These are phyloP conservation scores for Globisporangium cystogenes DNA, from an alignment of 352 stramenopile species.

Conservation along the genomic window DNA sequence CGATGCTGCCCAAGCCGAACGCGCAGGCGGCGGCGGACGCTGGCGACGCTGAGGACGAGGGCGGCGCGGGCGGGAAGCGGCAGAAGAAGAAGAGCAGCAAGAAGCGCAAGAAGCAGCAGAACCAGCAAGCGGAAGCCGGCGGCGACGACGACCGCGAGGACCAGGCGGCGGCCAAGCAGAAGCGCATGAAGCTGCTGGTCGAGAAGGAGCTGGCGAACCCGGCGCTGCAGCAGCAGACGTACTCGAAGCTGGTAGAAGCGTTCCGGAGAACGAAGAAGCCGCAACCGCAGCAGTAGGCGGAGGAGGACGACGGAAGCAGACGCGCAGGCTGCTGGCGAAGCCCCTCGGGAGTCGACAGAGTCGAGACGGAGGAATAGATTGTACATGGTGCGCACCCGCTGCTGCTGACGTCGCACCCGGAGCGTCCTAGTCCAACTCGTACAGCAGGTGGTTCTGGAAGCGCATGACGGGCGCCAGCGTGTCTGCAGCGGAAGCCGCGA, in stretches of 20 bases:
- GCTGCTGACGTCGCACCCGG: background rate
- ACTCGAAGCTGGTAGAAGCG: slow-evolving; percentile 61
- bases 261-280: slow-evolving; percentile 50
- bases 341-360: too few relatives aligned
- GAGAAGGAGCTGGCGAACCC: slow-evolving; percentile 62
- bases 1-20: slow-evolving; percentile 71
- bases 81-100: slow-evolving; percentile 52
- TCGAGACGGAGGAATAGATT: too few relatives aligned
- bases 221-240: slow-evolving; percentile 54
- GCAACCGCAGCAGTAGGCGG: slow-evolving; percentile 9
- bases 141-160: slow-evolving; percentile 14
- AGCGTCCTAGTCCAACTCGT: slow-evolving; percentile 45
- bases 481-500: slow-evolving; percentile 2
- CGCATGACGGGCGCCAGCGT: slow-evolving; percentile 14
- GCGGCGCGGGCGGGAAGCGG: slow-evolving; percentile 13
- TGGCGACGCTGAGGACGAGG: background rate
- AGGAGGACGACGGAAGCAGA: too few relatives aligned
- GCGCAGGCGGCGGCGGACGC: slow-evolving; percentile 10
- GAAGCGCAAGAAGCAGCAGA: slow-evolving; percentile 44
- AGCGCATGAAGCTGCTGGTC: slow-evolving; percentile 58
- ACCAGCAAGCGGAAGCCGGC: slow-evolving; percentile 19
- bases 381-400: slow-evolving; percentile 10
- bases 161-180: slow-evolving; percentile 33
- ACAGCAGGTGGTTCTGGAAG: slow-evolving; percentile 73
- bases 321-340: too few relatives aligned